Base-by-base conservation (phyloP, 2,329 filamentous ascomycete species). In the Ceratocystis harringtonii region DNA sequence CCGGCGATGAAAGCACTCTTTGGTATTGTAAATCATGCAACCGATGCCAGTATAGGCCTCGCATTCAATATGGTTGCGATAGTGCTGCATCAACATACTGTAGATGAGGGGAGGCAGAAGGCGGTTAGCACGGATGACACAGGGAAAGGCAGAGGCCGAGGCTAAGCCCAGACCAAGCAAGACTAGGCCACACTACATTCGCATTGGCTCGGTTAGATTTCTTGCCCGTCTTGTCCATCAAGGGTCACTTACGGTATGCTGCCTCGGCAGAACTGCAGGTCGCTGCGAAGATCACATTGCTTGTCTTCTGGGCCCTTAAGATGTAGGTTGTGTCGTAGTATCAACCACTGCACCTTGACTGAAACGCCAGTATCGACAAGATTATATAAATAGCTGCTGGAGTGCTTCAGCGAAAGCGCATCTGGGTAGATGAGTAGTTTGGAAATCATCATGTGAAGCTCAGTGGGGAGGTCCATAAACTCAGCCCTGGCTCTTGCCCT, bases 351-450 rank as follows among this genome's bases (percentile, higher is more conserved):
- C 12, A 89, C 80, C 71, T 89, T 88, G 57, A 88, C 76, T 32
- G 78, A 73, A 36, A 89, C 76, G 44, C 84, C 84, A 0, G 86
- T 89, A 72, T 85, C 79, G 68, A 89, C 84, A 1, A 88, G 74
- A 61, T 73, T 70, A 74, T 84, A 85, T 72, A 89, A 85, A 71
- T 87, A 78, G 66, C 79, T 79, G 71, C 76, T 84, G 22, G 81
- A 81, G 71, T 89, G 85, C 71, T 89, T 89, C 17, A 89, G 75
- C 0, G 85, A 86, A 1, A 89, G 78, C 0, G 87, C 86, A 68
- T 90, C 86, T 0, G 87, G 87, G 68, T 89, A 89, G 41, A 80
- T 80, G 67, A 89, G 81, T 64, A 82, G 76, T 10, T 77, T 72
- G 41, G 81, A 76, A 65, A 89, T 84, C 62, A 83, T 78, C 1